These are phyloP conservation scores for Lyophyllum decastes DNA, from an alignment of 768 basidiomycete species.

Conservation along the genomic window DNA sequence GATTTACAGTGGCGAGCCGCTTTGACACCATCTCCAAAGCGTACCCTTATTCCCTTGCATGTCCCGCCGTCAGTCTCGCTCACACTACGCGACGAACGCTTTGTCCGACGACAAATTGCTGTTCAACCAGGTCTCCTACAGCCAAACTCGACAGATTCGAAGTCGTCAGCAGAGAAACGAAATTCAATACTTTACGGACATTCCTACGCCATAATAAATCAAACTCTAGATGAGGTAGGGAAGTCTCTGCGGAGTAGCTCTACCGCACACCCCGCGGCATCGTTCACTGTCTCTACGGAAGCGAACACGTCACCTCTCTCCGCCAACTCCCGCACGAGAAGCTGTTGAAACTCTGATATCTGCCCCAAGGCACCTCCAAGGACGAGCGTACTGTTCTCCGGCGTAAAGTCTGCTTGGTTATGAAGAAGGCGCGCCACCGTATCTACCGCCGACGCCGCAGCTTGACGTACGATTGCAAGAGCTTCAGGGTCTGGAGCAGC, in stretches of 20 bases:
- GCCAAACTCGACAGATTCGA: no score
- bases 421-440: conserved; percentile 10
- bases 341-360: conserved; percentile 13
- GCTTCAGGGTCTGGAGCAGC: conserved; percentile 18
- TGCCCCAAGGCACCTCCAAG: conserved; percentile 26
- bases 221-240: background rate
- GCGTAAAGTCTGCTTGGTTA: background rate
- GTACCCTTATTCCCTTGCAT: no score
- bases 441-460: conserved; percentile 17
- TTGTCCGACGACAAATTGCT: no score
- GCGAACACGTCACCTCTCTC: conserved; percentile 16
- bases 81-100: no score
- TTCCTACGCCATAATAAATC: background rate
- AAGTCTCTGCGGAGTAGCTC: conserved; percentile 14
- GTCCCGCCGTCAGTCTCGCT: no score
- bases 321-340: conserved; percentile 14
- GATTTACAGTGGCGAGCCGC: no score
- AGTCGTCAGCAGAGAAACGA: no score
- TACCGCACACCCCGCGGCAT: conserved; percentile 19
- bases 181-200: background rate
- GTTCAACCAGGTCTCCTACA: no score
- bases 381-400: conserved; percentile 18
- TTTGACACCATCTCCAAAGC: no score
- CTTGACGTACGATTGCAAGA: conserved; percentile 18
- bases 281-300: conserved; percentile 18